Evolutionary conservation across 257 asterid genomes (phyloP).

Genomic region (Solanum paucissectum): DNA sequence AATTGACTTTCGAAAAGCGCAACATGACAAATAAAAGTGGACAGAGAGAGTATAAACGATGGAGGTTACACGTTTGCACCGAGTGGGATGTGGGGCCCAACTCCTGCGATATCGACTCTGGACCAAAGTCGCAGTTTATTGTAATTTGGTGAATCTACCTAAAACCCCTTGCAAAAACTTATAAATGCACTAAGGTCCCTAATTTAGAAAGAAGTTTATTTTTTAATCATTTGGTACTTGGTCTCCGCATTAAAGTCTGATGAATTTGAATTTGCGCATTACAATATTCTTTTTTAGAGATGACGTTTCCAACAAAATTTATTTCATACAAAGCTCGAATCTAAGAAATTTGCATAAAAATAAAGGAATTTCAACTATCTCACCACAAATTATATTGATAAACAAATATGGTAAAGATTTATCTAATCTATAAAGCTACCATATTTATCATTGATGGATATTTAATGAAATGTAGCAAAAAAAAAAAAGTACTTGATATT

Average conservation of each 20-base stretch:
- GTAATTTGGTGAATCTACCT: background rate
- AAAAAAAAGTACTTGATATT: background rate
- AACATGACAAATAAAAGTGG: too few relatives aligned
- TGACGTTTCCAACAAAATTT: background rate
- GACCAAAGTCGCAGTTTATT: background rate
- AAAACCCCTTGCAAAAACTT: background rate
- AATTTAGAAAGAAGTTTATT: background rate
- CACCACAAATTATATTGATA: background rate
- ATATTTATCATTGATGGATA: background rate
- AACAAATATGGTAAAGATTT: background rate
- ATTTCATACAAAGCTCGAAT: background rate
- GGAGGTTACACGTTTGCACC: slow-evolving; percentile 15
- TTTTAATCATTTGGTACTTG: background rate
- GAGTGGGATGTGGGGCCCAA: slow-evolving; percentile 22
- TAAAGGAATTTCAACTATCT: fast-evolving
- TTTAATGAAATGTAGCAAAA: background rate
- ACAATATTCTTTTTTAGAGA: fast-evolving
- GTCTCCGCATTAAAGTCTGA: background rate
- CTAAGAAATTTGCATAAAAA: too few relatives aligned
- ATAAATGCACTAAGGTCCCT: background rate
- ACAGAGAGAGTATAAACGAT: background rate
- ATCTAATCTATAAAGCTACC: background rate
- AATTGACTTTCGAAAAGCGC: too few relatives aligned
- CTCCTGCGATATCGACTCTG: background rate
- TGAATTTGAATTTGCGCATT: background rate